Base-by-base conservation (phyloP, 805 yeast genomes). In the Kluyveromyces dobzhanskii region DNA sequence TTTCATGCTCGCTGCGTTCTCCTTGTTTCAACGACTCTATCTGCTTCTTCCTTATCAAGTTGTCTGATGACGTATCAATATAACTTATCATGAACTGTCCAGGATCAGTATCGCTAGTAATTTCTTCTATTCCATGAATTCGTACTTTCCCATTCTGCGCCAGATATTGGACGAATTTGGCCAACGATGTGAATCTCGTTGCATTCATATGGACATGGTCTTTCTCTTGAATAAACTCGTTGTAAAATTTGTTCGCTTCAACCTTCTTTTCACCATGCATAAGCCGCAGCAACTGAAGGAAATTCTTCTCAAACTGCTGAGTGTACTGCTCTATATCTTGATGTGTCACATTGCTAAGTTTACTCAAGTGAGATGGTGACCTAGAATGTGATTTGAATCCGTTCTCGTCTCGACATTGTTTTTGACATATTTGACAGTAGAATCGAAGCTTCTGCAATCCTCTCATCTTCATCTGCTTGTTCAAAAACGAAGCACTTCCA, bases 381-480 rank as follows among this genome's bases (percentile, higher is more conserved):
- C 71, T 69, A n/a, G 80, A 70, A 58, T 92, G 99, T 51, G 90
- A 82, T 51, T 83, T 81, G 66, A 84, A 92, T 18, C 98, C 99
- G 62, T 92, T 90, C 45, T 84, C 94, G 57, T 94, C 99, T 40
- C 97, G 66, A 57, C 97, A 88, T 62, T 92, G 99, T 53, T 90
- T 86, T 55, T 72, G 76, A 54, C 99, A 92, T 3, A 85, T 71
- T 57, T 82, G 97, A 59, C 99, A 92, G 61, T 87, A 94, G 70
- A 76, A 90, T 44, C 76, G 70, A 38, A 92, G 73, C 53, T 84
- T 79, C 61, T 88, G 97, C 18, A 88, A 76, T 2, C 97, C 97
- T 35, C 75, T 69, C 18, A 85, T 76, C 62, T 84, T 85, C 70
- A 85, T 71, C 57, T 80, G 78, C 51, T 84, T 85, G 23, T 90